A percentile compares a stretch with the other conserved stretches of the same genome.
Conservation (phyloP, 176 grass and related monocot genomes). For the Carex parvula region DNA sequence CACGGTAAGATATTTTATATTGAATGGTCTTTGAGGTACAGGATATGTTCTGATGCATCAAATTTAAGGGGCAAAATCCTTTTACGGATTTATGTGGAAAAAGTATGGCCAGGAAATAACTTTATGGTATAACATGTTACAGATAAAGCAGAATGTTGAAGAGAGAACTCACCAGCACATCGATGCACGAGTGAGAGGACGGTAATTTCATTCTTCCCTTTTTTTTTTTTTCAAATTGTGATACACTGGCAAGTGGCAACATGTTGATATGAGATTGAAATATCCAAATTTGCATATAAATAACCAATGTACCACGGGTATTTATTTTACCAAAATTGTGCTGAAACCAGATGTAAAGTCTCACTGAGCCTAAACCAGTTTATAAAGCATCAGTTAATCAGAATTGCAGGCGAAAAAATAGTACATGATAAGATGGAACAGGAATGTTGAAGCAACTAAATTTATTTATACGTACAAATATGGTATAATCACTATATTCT, state of each 20-base stretch:
- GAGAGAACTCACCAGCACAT: conserved; percentile 58
- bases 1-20: not conserved
- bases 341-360: not conserved
- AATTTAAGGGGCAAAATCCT: not conserved
- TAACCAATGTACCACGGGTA: not conserved
- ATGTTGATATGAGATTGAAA: not conserved
- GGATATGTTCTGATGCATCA: not conserved
- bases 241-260: not conserved
- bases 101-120: not conserved
- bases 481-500: not conserved
- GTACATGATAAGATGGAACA: not conserved
- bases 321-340: not conserved
- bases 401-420: not conserved
- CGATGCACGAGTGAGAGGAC: conserved; percentile 64
- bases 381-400: not conserved
- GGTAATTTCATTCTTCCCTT: conserved; percentile 36
- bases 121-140: conserved; percentile 25
- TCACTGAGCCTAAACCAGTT: not conserved
- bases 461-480: not conserved
- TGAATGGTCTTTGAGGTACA: not conserved
- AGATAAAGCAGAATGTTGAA: conserved; percentile 60
- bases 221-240: not conserved
- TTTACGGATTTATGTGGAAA: not conserved
- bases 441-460: not conserved
- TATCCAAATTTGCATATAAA: not conserved